Percentiles rank a stretch among this genome's conserved stretches.
phyloP scores from a whole-genome alignment of 257 asterid species.

The Nicotiana noctiflora region DNA sequence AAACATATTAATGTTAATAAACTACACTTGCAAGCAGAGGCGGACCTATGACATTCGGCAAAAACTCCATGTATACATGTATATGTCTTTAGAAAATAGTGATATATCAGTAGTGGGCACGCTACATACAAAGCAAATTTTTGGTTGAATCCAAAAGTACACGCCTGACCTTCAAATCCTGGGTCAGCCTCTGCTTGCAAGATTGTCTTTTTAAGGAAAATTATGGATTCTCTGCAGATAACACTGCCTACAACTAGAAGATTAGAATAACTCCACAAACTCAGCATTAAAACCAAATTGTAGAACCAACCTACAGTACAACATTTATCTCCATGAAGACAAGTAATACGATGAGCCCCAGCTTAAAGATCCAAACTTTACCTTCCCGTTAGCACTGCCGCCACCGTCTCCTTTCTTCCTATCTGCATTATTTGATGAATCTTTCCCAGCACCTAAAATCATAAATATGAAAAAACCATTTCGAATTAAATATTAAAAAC shows the following conservation, averaged over 20 bases:
- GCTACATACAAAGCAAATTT: too few species aligned
- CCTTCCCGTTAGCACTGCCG: conserved; percentile 30
- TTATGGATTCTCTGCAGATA: neutral
- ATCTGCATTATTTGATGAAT: conserved; percentile 12
- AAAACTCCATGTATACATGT: too few species aligned
- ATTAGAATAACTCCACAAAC: neutral
- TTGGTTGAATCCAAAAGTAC: too few species aligned
- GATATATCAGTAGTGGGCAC: too few species aligned
- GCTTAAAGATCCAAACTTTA: neutral
- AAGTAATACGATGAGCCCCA: neutral
- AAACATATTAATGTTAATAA: neutral
- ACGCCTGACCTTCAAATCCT: too few species aligned
- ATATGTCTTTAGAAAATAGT: too few species aligned
- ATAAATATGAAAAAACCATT: neutral
- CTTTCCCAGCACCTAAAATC: conserved; percentile 11
- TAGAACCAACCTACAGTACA: neutral
- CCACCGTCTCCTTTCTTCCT: conserved; percentile 19
- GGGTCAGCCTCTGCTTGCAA: too few species aligned
- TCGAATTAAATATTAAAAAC: neutral
- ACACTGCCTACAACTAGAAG: neutral
- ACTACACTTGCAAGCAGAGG: neutral
- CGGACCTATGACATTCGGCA: too few species aligned
- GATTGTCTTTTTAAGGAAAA: neutral
- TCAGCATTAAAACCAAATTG: neutral
- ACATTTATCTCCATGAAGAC: neutral